These are phyloP conservation scores for Ogataea naganishii DNA, from an alignment of 805 yeast genomes.

Conservation along the genomic window DNA sequence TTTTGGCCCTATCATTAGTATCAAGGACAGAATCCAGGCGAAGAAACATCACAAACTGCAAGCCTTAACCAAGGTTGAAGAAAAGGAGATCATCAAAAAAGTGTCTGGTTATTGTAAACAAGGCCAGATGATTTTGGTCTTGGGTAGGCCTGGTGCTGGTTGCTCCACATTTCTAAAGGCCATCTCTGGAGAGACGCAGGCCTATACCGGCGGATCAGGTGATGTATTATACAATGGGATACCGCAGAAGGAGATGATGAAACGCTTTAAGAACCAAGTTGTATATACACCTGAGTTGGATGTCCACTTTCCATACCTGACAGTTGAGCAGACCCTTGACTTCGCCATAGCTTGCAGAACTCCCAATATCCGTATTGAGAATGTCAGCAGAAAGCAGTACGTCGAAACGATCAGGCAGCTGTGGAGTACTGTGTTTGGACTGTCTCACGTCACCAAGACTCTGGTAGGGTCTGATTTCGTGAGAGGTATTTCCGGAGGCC, in stretches of 20 bases:
- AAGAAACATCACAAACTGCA: slow-evolving; percentile 4
- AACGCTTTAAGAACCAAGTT: slow-evolving; percentile 36
- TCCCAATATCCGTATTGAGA: slow-evolving; percentile 43
- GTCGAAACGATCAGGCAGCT: slow-evolving; percentile 36
- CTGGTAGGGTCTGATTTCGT: slow-evolving; percentile 60
- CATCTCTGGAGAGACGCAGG: slow-evolving; percentile 35
- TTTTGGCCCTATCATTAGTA: slow-evolving; percentile 13
- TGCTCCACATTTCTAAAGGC: slow-evolving; percentile 47
- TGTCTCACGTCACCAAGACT: slow-evolving; percentile 52
- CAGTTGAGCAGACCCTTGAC: slow-evolving; percentile 47
- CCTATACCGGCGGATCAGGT: slow-evolving; percentile 28
- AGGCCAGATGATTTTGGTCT: slow-evolving; percentile 45
- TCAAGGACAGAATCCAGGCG: slow-evolving; percentile 5
- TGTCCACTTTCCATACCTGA: slow-evolving; percentile 45
- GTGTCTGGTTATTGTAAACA: slow-evolving; percentile 26
- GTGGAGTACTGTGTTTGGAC: slow-evolving; percentile 44
- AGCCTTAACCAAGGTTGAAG: slow-evolving; percentile 8
- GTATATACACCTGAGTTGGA: slow-evolving; percentile 51
- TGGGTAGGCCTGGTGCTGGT: slow-evolving; percentile 59
- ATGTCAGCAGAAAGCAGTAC: slow-evolving; percentile 30
- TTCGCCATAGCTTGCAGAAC: slow-evolving; percentile 51
- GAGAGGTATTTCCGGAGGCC: slow-evolving; percentile 69
- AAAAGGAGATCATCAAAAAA: slow-evolving; percentile 17
- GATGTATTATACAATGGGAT: slow-evolving; percentile 41
- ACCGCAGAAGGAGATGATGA: slow-evolving; percentile 37